These are phyloP conservation scores for Paramyrothecium sp. DNA, from an alignment of 2,329 filamentous ascomycete species.

Conservation along the genomic window DNA sequence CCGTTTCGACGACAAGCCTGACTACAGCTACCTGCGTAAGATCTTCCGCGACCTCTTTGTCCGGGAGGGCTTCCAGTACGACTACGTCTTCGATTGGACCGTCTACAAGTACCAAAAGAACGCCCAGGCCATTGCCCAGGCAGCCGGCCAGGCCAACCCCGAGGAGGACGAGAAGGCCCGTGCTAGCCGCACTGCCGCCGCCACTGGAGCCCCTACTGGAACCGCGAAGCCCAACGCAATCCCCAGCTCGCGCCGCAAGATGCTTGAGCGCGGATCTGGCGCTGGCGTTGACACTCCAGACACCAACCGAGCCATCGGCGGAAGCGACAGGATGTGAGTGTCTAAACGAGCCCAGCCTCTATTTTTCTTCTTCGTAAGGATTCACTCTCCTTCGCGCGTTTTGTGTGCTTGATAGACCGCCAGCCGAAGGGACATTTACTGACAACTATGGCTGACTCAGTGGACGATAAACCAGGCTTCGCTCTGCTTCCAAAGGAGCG, in stretches of 20 bases:
- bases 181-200: conserved; percentile 64
- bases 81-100: conserved; percentile 99
- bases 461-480: conserved; percentile 79
- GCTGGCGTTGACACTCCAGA: conserved; percentile 65
- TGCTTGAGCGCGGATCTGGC: conserved; percentile 66
- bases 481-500: conserved; percentile 75
- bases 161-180: conserved; percentile 77
- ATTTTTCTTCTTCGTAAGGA: conserved; percentile 78
- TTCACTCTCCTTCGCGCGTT: conserved; percentile 78
- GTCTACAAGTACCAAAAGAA: conserved; percentile 99
- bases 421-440: conserved; percentile 70
- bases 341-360: conserved; percentile 51
- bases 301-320: conserved; percentile 72
- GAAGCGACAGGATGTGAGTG: conserved; percentile 97
- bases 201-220: conserved; percentile 62
- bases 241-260: conserved; percentile 78
- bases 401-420: conserved; percentile 71
- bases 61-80: conserved; percentile 98
- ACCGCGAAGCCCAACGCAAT: conserved; percentile 71
- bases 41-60: conserved; percentile 99
- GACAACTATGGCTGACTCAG: conserved; percentile 80
- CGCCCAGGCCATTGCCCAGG: conserved; percentile 88
- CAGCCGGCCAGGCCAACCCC: conserved; percentile 63
- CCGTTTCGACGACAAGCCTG: conserved; percentile 98
- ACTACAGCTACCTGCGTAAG: conserved; percentile 99